phyloP scores from a whole-genome alignment of 176 grass and related monocot species.

The Paspalum notatum region DNA sequence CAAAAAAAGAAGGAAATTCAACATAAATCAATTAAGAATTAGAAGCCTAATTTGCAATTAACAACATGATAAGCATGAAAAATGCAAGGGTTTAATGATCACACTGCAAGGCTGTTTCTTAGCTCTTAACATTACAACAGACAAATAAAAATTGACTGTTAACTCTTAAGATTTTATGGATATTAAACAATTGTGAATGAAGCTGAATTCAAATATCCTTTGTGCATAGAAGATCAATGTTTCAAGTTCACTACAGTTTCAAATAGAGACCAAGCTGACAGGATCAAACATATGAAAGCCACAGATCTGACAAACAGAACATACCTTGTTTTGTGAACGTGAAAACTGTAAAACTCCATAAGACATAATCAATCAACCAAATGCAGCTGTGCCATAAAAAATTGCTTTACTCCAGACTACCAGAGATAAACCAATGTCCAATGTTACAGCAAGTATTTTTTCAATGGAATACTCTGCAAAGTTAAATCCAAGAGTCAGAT shows the following conservation, averaged over 20 bases:
- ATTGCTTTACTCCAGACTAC: not conserved
- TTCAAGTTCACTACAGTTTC: not conserved
- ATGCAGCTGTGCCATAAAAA: not conserved
- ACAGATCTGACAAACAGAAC: conserved; percentile 19
- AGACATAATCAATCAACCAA: conserved; percentile 18
- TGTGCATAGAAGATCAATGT: conserved; percentile 4
- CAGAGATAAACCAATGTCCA: not conserved
- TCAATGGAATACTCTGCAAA: conserved; percentile 24
- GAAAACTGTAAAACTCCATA: conserved; percentile 11
- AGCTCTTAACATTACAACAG: not conserved
- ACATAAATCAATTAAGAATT: conserved; percentile 2
- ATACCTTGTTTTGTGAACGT: conserved; percentile 26
- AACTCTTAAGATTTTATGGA: not conserved
- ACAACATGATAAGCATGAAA: conserved; percentile 3
- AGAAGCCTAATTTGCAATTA: not conserved
- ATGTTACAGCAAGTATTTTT: conserved; percentile 3
- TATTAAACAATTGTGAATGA: conserved; percentile 20
- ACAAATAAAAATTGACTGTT: not conserved
- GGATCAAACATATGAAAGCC: conserved; percentile 36
- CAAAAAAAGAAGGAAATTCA: not conserved
- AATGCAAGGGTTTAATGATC: not conserved
- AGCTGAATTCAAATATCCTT: conserved; percentile 12
- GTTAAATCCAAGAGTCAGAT: conserved; percentile 17
- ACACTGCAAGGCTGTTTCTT: not conserved
- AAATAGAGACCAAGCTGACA: not conserved